Base-by-base conservation (phyloP, 2,329 filamentous ascomycete genomes). In the Arthrobotrys entomopaga region DNA sequence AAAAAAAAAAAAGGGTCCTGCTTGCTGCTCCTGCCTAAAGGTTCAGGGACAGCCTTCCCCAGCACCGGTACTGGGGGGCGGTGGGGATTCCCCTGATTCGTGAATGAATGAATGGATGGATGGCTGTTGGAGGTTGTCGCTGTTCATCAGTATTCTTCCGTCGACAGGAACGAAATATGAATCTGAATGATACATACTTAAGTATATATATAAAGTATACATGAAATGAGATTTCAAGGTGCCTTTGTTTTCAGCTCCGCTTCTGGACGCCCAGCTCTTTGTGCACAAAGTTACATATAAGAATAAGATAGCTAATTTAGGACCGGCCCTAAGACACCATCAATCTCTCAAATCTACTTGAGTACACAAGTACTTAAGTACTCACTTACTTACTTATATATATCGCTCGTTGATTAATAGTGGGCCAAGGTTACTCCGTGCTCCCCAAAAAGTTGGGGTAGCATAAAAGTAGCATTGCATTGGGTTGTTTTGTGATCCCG, bases 61-160 rank as follows among this genome's bases (percentile, higher is more conserved):
- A 42, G 19, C 13, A 22, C 46, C 29, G 19, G 5, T n/a, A 26
- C 46, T 29, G 19, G n/a, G 13, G 26, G 49, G 49, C n/a, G n/a
- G n/a, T n/a, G n/a, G n/a, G n/a, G n/a, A n/a, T n/a, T 70, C 65
- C 65, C 65, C 65, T 69, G 65, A 69, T 69, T 69, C 64, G 56
- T 61, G n/a, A n/a, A n/a, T n/a, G n/a, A n/a, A n/a, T n/a, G n/a
- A n/a, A n/a, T n/a, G n/a, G n/a, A n/a, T n/a, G n/a, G n/a, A n/a
- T 26, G 38, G 26, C 16, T 19, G 15, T 15, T 46, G 13, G 15
- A n/a, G 13, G 13, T 13, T 19, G 42, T 46, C 16, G 11, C 2
- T 22, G 48, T 5, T 57, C 10, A 10, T 34, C 29, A 10, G 29
- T 5, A 46, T 46, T 48, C 19, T n/a, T 26, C 40, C 42, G 40